phyloP scores from a whole-genome alignment of 169 alveolate genomes.

The Plasmodium yoelii region DNA sequence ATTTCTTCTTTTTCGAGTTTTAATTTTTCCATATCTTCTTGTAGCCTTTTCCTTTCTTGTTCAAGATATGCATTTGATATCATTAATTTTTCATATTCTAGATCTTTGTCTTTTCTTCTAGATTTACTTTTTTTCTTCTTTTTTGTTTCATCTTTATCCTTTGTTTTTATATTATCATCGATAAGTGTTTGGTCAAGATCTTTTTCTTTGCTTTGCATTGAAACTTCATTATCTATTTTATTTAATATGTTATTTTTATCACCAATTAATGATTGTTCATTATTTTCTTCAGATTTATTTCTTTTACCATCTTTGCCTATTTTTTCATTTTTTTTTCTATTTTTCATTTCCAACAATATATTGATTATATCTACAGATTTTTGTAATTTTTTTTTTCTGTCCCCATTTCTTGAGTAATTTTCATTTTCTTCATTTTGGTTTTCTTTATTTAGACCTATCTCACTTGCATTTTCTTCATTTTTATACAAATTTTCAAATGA shows the following conservation, averaged over 20 bases:
- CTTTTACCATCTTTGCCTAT: background rate
- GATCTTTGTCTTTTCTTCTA: slow-evolving; percentile 16
- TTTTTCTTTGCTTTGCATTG: background rate
- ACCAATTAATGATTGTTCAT: background rate
- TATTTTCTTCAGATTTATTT: background rate
- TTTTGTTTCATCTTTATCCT: background rate
- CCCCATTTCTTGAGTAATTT: background rate
- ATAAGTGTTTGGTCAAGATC: background rate
- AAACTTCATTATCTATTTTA: background rate
- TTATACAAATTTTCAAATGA: background rate
- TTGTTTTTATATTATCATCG: background rate
- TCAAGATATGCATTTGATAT: slow-evolving; percentile 48
- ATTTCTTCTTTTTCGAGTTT: slow-evolving; percentile 54
- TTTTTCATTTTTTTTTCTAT: slow-evolving; percentile 4
- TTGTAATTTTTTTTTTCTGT: slow-evolving; percentile 8
- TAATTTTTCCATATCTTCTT: slow-evolving; percentile 59
- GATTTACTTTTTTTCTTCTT: background rate
- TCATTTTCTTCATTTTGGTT: background rate
- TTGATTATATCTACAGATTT: slow-evolving; percentile 32
- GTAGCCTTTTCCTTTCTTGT: slow-evolving; percentile 58
- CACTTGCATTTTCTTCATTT: background rate
- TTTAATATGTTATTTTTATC: background rate
- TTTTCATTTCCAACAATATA: slow-evolving; percentile 4
- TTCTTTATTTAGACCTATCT: background rate
- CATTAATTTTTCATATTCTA: slow-evolving; percentile 31